These are phyloP conservation scores for Nymphaea thermarum DNA, from an alignment of 164 flowering plant genomes.

Conservation along the genomic window DNA sequence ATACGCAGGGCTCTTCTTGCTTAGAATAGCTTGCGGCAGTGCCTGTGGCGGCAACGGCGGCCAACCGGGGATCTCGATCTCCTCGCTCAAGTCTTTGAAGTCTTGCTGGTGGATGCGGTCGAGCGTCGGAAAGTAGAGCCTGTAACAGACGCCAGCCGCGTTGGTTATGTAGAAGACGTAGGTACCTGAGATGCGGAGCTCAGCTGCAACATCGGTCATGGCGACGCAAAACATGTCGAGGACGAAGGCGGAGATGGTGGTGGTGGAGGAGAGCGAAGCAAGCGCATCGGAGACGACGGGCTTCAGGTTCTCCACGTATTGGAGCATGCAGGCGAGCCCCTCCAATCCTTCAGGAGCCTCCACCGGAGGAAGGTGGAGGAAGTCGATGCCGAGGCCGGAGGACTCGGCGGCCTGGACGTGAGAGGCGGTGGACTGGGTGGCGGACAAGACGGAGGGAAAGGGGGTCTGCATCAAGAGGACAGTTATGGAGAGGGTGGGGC, in stretches of 20 bases:
- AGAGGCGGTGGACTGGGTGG: background rate
- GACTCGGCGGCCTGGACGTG: background rate
- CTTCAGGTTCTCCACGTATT: background rate
- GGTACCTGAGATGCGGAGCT: conserved; percentile 14
- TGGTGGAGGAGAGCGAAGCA: background rate
- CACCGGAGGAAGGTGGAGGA: background rate
- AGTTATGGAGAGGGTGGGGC: background rate
- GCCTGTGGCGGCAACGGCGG: conserved; percentile 9
- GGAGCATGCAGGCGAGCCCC: background rate
- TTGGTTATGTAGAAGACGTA: conserved; percentile 24
- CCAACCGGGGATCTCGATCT: conserved; percentile 9
- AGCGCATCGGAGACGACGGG: background rate
- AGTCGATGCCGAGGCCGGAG: background rate
- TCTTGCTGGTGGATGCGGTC: background rate
- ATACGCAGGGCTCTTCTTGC: conserved; percentile 1
- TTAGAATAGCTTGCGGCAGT: conserved; percentile 3
- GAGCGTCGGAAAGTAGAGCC: conserved; percentile 8
- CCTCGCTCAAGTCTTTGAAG: background rate
- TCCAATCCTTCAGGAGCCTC: background rate
- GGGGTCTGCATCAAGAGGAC: background rate
- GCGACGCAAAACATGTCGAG: conserved; percentile 22
- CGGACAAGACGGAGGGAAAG: background rate
- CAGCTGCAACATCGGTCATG: conserved; percentile 23
- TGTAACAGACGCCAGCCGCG: conserved; percentile 9
- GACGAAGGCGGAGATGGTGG: conserved; percentile 9